Evolutionary conservation across 139 green algal genomes (phyloP), one percentile per base, ranked within the genome.

Genomic region (Tetradesmus lagerheimii): DNA sequence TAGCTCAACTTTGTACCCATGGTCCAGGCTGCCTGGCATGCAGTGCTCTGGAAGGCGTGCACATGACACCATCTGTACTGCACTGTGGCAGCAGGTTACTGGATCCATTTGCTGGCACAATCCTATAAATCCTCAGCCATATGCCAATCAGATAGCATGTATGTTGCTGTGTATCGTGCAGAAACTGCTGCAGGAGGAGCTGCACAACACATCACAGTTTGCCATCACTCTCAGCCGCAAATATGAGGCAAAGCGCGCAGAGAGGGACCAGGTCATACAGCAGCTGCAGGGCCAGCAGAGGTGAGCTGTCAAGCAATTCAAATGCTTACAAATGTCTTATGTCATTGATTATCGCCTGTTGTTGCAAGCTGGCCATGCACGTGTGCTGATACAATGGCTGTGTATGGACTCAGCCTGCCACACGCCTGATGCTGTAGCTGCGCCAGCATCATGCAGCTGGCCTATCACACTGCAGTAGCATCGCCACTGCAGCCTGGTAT

Each of bases 151-250:
- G n/a, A n/a, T 15, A 66, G 18, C 45, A n/a, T n/a, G 57, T 71
- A 31, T 18, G 8, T n/a, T 16, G 20, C 25, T 67, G 27, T 39
- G 3, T 45, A 31, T 9, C 25, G 12, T 85, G 80, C 80, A 86
- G 80, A 75, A 74, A 14, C 80, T 86, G 80, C 80, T 86, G 25
- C 80, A 86, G 67, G 45, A 86, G n/a, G 80, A 86, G 80, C 45
- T 86, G 39, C 80, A 86, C 45, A 86, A 35, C 16, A 86, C 80
- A n/a, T 75, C 80, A 27, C 80, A 86, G 45, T 86, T 86, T 74
- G 80, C 80, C 35, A 75, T 86, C n/a, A 39, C 45, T 15, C 47
- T 86, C 29, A 74, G 41, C 29, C n/a, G 66, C 31, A 86, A 86
- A 47, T 86, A 86, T 43, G 45, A 86, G 23, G 80, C 80, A 4